Evolutionary conservation across 345 rosid genomes (phyloP), one percentile per base, ranked within the genome.

Genomic region (Heritiera littoralis): DNA sequence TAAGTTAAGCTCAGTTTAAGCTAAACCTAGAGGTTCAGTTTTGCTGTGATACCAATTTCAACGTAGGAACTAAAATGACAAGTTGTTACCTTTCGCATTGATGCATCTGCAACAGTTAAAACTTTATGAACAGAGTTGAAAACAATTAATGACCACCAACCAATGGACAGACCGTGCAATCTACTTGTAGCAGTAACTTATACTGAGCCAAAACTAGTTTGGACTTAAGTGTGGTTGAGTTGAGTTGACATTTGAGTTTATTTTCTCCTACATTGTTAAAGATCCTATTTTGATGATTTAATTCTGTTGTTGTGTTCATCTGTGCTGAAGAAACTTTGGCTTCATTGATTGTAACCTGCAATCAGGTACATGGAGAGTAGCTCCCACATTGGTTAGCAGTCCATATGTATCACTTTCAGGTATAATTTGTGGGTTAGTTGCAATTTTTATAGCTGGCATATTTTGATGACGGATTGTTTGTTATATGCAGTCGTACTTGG

Each of bases 311-410:
- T 9, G 13, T 55, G 61, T 52, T 51, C 41, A 8, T 56, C 49
- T 58, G 18, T 58, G 30, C 18, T 58, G 52, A 58, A 55, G 30
- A 56, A 55, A 74, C 77, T 51, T 35, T 35, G 51, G 40, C 28
- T 56, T 52, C n/a, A 75, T 75, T 60, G 43, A 5, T 20, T 66
- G 40, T 15, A 14, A 17, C 43, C 30, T 77, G 46, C 74, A 52
- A 54, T 74, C 69, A 88, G 86, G 78, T 84, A 0, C 70, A 79
- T 71, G 68, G 76, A 56, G 81, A 72, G 32, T 80, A 82, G 87
- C 76, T 82, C 74, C 80, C 80, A 7, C 77, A 80, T 64, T 81
- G 81, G 81, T 69, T 83, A 78, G 79, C 80, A 45, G 75, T 84
- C 30, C 78, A 80, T 75, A 55, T 51, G 18, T 43, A 20, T 61